Percentiles rank a stretch among this genome's conserved stretches.
phyloP scores from a whole-genome alignment of 2,329 filamentous ascomycete species.

The Anthostomella pinea region DNA sequence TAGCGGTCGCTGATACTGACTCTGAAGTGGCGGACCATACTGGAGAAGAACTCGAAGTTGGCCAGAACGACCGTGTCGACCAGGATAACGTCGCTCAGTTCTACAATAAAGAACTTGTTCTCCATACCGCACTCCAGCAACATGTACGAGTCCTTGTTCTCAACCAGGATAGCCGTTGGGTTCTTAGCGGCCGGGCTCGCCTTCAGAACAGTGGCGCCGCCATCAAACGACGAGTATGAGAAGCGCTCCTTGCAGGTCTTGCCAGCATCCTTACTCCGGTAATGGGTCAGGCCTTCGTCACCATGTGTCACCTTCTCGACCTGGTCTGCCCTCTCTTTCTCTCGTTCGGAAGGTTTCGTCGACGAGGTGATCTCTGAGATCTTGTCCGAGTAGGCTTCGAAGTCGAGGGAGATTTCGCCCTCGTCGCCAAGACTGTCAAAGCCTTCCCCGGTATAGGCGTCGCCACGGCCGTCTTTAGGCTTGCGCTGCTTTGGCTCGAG shows the following conservation, averaged over 20 bases:
- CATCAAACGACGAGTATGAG: conserved; percentile 97
- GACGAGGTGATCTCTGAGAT: conserved; percentile 42
- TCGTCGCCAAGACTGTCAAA: conserved; percentile 83
- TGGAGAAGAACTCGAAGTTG: conserved; percentile 99
- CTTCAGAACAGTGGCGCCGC: conserved; percentile 89
- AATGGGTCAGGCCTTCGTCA: conserved; percentile 49
- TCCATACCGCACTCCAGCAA: conserved; percentile 81
- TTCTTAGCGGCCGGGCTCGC: conserved; percentile 85
- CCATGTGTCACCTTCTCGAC: conserved; percentile 45
- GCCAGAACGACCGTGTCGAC: conserved; percentile 96
- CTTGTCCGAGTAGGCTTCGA: conserved; percentile 47
- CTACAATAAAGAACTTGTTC: conserved; percentile 93
- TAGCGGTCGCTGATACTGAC: conserved; percentile 94
- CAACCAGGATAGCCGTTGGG: conserved; percentile 81
- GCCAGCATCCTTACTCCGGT: conserved; percentile 86
- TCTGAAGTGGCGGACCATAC: conserved; percentile 87
- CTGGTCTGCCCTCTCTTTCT: conserved; percentile 29
- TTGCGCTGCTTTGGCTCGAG: conserved; percentile 65
- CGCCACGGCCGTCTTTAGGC: conserved; percentile 48
- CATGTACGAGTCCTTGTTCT: conserved; percentile 99
- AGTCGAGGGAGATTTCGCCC: conserved; percentile 69
- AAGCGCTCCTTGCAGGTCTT: conserved; percentile 98
- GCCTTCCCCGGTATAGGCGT: conserved; percentile 57
- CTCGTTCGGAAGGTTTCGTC: conserved; percentile 21
- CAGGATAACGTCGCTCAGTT: conserved; percentile 81